phyloP scores from a whole-genome alignment of 140 eudicot genomes.

The Cichorium intybus region DNA sequence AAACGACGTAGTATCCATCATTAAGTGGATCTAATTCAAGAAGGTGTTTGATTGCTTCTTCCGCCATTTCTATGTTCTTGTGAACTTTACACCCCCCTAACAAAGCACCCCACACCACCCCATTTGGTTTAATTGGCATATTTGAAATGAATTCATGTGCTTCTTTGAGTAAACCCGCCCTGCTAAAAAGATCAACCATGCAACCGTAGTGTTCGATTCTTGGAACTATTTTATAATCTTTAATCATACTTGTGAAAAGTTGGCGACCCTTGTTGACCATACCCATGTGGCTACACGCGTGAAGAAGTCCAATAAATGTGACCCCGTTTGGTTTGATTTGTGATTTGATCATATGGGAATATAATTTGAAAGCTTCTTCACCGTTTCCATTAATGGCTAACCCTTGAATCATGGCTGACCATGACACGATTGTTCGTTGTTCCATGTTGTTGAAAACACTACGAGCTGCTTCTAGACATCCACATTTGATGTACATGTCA shows the following conservation, averaged over 20 bases:
- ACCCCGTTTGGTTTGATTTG: slow-evolving; percentile 43
- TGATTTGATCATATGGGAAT: slow-evolving; percentile 28
- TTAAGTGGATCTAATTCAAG: slow-evolving; percentile 45
- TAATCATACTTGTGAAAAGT: slow-evolving; percentile 37
- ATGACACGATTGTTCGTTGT: slow-evolving; percentile 36
- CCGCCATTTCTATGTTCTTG: slow-evolving; percentile 48
- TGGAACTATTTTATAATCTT: slow-evolving; percentile 42
- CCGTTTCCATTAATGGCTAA: slow-evolving; percentile 42
- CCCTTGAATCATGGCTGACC: slow-evolving; percentile 65
- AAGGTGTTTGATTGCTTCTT: slow-evolving; percentile 54
- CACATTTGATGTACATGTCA: slow-evolving; percentile 58
- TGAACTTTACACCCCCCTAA: slow-evolving; percentile 55
- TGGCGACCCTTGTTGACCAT: slow-evolving; percentile 36
- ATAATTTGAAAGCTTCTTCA: slow-evolving; percentile 44
- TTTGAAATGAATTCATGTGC: slow-evolving; percentile 38
- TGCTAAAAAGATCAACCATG: slow-evolving; percentile 51
- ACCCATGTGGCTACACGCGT: slow-evolving; percentile 60
- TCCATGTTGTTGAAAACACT: slow-evolving; percentile 43
- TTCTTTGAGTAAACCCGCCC: slow-evolving; percentile 44
- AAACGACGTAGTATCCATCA: slow-evolving; percentile 48
- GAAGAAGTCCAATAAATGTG: slow-evolving; percentile 48
- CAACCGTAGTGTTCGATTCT: slow-evolving; percentile 54
- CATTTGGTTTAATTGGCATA: slow-evolving; percentile 49
- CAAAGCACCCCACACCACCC: slow-evolving; percentile 53
- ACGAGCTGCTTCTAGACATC: slow-evolving; percentile 41